A percentile compares a stretch with the other conserved stretches of the same genome.
Evolutionary conservation across 805 yeast genomes (phyloP).

Genomic region (Sugiyamaella marilandica): DNA sequence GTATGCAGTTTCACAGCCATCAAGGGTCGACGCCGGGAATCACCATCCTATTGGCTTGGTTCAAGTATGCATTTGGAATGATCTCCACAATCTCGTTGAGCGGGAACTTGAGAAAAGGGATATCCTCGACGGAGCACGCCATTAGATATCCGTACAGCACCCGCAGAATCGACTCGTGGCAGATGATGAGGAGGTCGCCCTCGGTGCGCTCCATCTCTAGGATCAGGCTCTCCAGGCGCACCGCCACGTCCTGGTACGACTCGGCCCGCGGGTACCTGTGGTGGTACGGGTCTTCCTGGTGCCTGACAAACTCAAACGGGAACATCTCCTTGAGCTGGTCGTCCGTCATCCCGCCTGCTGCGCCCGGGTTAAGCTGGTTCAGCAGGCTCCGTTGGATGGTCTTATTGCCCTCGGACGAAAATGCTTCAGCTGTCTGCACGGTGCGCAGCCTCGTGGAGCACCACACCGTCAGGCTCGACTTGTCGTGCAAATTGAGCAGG

Average conservation of each 20-base stretch:
- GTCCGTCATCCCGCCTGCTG: conserved; percentile 62
- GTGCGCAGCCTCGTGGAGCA: conserved; percentile 88
- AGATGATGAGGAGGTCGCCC: conserved; percentile 80
- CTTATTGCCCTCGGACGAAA: conserved; percentile 53
- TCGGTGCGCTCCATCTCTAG: conserved; percentile 87
- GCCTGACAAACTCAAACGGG: conserved; percentile 67
- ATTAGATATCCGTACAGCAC: conserved; percentile 91
- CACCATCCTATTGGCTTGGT: conserved; percentile 24
- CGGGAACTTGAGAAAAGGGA: conserved; percentile 74
- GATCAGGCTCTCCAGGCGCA: conserved; percentile 86
- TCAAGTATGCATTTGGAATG: conserved; percentile 70
- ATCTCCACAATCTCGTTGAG: conserved; percentile 82
- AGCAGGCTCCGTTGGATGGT: conserved; percentile 76
- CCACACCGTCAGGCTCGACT: conserved; percentile 79
- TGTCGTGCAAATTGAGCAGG: conserved; percentile 49
- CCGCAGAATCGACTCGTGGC: conserved; percentile 84
- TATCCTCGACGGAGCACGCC: conserved; percentile 85
- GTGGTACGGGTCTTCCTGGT: conserved; percentile 79
- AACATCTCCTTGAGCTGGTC: conserved; percentile 54
- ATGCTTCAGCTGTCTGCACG: conserved; percentile 67
- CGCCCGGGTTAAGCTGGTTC: conserved; percentile 86
- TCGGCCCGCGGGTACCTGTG: conserved; percentile 89
- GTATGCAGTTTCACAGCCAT: too few species aligned
- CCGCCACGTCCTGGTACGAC: conserved; percentile 92
- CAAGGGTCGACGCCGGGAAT: conserved; percentile 22